Evolutionary conservation across 139 green algal genomes (phyloP).

Genomic region (Tetradesmus lagerheimii): DNA sequence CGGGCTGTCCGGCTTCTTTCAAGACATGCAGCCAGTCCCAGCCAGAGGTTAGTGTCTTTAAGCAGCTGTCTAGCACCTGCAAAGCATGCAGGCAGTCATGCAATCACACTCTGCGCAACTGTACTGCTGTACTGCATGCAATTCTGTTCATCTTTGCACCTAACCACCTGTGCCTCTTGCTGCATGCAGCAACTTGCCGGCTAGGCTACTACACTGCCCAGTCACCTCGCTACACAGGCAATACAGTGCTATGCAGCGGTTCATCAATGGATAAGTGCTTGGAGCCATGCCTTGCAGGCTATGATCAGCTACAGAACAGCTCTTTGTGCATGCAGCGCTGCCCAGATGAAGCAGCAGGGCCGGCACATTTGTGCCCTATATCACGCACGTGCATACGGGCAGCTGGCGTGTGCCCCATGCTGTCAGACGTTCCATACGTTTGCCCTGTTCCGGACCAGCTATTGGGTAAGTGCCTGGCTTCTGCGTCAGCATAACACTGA

Average conservation of each 20-base stretch:
- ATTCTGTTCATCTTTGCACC: too few relatives aligned
- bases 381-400: conserved; percentile 17
- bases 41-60: background rate
- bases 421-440: conserved; percentile 10
- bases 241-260: conserved; percentile 27
- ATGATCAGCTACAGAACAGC: conserved; percentile 23
- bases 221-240: conserved; percentile 3
- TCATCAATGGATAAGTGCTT: background rate
- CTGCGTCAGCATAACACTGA: background rate
- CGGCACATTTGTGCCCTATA: conserved; percentile 1
- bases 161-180: background rate
- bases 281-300: conserved; percentile 33
- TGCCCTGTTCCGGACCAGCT: conserved; percentile 27
- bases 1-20: background rate
- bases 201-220: conserved; percentile 20
- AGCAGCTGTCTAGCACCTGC: background rate
- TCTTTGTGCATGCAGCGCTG: conserved; percentile 30
- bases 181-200: conserved; percentile 25
- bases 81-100: too few relatives aligned
- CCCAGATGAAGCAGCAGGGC: conserved; percentile 25
- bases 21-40: conserved; percentile 32
- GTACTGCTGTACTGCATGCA: background rate
- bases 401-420: conserved; percentile 5
- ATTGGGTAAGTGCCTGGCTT: conserved; percentile 18
- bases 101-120: background rate